A percentile compares a stretch with the other conserved stretches of the same genome.
Evolutionary conservation across 1,139 yeast species (phyloP).

Genomic region (Kurtzmaniella quercitrusa): DNA sequence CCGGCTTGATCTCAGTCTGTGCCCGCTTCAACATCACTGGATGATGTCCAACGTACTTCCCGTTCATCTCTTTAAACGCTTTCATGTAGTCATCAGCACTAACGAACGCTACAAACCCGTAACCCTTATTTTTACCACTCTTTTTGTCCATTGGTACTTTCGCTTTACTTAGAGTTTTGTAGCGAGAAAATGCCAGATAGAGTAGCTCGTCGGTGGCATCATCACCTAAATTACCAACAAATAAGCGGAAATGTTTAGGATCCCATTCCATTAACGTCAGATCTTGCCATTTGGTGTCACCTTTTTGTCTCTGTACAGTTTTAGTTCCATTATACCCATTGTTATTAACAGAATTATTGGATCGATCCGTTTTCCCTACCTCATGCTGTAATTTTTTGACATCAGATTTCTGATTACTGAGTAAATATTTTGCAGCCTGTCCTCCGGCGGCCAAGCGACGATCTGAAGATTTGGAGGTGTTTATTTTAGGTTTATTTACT

Average conservation of each 20-base stretch:
- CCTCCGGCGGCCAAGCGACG: constrained; percentile 47
- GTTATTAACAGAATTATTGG: constrained; percentile 3
- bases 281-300: constrained; percentile 49
- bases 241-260: constrained; percentile 64
- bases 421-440: constrained; percentile 41
- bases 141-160: constrained; percentile 49
- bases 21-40: constrained; percentile 72
- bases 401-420: constrained; percentile 1
- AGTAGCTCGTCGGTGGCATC: constrained; percentile 62
- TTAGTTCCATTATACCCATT: constrained; percentile 7
- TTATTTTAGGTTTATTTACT: constrained; percentile 15
- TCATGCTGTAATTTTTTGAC: constrained; percentile 3
- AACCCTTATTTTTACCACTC: constrained; percentile 53
- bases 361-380: constrained; percentile 3
- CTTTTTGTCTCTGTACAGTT: constrained; percentile 40
- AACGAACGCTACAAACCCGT: constrained; percentile 65
- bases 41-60: constrained; percentile 69
- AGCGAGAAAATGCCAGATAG: constrained; percentile 47
- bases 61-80: constrained; percentile 74
- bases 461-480: constrained; percentile 44
- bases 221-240: constrained; percentile 70
- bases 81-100: constrained; percentile 59
- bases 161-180: constrained; percentile 47
- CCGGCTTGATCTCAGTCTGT: constrained; percentile 41
- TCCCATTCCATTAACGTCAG: constrained; percentile 52